phyloP scores from a whole-genome alignment of 192 early-diverging fungal species.

The Coemansia sp. region DNA sequence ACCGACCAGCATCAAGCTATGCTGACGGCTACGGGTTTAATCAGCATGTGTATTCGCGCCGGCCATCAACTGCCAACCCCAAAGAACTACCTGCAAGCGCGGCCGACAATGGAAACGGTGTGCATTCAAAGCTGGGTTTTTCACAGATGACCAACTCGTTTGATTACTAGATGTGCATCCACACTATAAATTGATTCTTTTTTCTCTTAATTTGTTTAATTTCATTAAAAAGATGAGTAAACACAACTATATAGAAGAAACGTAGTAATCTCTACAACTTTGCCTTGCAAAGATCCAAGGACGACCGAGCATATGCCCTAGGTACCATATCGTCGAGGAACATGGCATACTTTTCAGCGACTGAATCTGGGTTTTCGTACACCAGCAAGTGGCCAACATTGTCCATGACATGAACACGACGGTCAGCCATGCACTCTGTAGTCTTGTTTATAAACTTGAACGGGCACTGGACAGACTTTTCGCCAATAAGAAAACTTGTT shows the following conservation, averaged over 20 bases:
- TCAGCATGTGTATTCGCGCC: not conserved
- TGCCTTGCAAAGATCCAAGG: not conserved
- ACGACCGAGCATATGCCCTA: not conserved
- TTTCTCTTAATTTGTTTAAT: not conserved
- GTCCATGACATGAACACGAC: constrained; percentile 25
- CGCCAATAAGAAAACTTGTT: constrained; percentile 34
- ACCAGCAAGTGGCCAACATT: constrained; percentile 35
- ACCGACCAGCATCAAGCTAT: not conserved
- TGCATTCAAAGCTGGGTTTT: not conserved
- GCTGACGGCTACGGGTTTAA: not conserved
- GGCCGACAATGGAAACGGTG: not conserved
- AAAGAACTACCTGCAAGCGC: not conserved
- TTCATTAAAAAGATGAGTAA: not conserved
- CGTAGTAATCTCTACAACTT: no score
- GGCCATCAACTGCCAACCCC: not conserved
- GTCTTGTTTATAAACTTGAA: constrained; percentile 14
- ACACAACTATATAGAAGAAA: no score
- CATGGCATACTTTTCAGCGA: constrained; percentile 14
- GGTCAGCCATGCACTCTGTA: constrained; percentile 18
- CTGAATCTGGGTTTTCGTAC: constrained; percentile 23
- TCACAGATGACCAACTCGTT: not conserved
- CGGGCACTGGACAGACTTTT: constrained; percentile 20
- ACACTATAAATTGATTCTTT: not conserved
- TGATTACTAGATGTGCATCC: no score
- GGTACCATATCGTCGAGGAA: not conserved